A percentile compares a stretch with the other conserved stretches of the same genome.
Conservation (phyloP, 352 stramenopile genomes). For the Phytopythium ostracodes region DNA sequence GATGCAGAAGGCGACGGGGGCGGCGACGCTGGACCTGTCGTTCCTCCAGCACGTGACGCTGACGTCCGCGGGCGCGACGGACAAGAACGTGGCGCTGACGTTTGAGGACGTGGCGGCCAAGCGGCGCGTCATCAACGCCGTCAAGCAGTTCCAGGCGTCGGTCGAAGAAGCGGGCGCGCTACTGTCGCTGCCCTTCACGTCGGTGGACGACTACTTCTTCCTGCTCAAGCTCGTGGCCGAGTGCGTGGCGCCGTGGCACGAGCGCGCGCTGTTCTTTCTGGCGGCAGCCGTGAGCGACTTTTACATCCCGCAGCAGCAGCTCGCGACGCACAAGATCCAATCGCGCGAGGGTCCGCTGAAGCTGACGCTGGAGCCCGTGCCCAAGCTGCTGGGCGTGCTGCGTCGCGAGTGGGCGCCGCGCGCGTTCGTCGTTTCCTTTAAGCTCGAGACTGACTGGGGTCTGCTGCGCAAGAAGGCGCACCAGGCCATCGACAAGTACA, state of each 20-base stretch:
- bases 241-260: slow-evolving; percentile 48
- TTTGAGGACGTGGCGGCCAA: slow-evolving; percentile 34
- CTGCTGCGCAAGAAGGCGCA: slow-evolving; percentile 93
- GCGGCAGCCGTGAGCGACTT: slow-evolving; percentile 98
- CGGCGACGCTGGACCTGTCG: slow-evolving; percentile 53
- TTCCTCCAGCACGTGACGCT: slow-evolving; percentile 58
- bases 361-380: slow-evolving; percentile 91
- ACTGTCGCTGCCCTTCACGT: slow-evolving; percentile 91
- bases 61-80: slow-evolving; percentile 12
- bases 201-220: slow-evolving; percentile 96
- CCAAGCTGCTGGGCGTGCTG: slow-evolving; percentile 95
- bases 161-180: slow-evolving; percentile 45
- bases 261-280: slow-evolving; percentile 90
- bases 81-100: slow-evolving; percentile 32
- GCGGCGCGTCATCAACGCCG: slow-evolving; percentile 40
- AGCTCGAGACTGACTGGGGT: slow-evolving; percentile 97
- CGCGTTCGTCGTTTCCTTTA: slow-evolving; percentile 97
- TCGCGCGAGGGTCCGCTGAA: slow-evolving; percentile 65
- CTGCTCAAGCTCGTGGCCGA: slow-evolving; percentile 83
- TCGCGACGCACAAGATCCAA: slow-evolving; percentile 98
- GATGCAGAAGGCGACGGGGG: slow-evolving; percentile 31
- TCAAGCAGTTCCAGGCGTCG: slow-evolving; percentile 39
- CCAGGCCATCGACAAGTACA: slow-evolving; percentile 92
- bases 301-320: slow-evolving; percentile 91
- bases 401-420: slow-evolving; percentile 90